Evolutionary conservation across 169 alveolate genomes (phyloP), one percentile per base, ranked within the genome.

Genomic region (Plasmodium cynomolgi): DNA sequence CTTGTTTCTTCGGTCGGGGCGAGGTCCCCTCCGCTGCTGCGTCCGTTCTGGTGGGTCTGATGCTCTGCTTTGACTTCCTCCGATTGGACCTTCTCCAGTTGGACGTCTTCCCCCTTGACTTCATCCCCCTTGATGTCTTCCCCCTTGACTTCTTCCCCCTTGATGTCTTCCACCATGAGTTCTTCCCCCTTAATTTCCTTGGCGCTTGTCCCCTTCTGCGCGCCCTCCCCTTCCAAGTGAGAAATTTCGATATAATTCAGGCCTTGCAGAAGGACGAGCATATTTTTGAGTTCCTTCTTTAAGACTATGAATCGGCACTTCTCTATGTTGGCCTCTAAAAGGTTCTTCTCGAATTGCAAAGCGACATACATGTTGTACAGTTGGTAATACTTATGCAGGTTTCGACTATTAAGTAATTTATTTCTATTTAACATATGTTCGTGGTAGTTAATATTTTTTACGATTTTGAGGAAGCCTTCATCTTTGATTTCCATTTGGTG

Each of bases 281-380:
- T 91, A 72, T 91, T 91, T 68, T 91, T 91, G 17, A 91, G 56
- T 58, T 91, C 95, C 41, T 91, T 81, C 56, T 91, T 91, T 13
- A 91, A 77, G 31, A 91, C 95, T n/a, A 91, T 91, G 56, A 72
- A 81, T 82, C 81, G 44, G 39, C 91, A 91, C 58, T 91, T 81
- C 81, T 71, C 91, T n/a, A 91, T 91, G 58, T 20, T 82, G 13
- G 56, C 15, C 41, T 91, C 95, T 17, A 91, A 34, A 29, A 81
- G 33, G 47, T 91, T 91, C 56, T 91, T 91, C 37, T 91, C 92
- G 29, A 71, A 91, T 13, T 91, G 91, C 33, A 91, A 33, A 44
- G 92, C 95, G 26, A 91, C 92, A 91, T 91, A 91, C 77, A 81
- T 81, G 26, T 34, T 81, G 39, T 91, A 91, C 44, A 81, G 33